phyloP scores from a whole-genome alignment of 768 basidiomycete species.

The Amyloporia xantha region DNA sequence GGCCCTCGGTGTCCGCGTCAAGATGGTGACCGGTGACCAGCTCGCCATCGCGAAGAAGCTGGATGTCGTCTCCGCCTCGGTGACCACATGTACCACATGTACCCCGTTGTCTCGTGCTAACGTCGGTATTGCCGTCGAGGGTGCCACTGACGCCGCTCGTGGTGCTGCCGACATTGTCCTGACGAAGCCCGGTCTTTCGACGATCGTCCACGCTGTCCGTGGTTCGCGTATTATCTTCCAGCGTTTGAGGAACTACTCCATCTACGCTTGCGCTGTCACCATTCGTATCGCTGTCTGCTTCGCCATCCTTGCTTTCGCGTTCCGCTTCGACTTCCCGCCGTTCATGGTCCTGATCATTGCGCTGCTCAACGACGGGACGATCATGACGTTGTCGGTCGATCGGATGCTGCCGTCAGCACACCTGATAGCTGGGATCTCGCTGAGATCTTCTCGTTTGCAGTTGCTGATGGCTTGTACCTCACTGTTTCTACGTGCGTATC shows the following conservation, averaged over 20 bases:
- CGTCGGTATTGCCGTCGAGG: too few species aligned
- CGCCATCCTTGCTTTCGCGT: too few species aligned
- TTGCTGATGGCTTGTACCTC: constrained; percentile 93
- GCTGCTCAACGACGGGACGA: too few species aligned
- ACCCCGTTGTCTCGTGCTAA: constrained; percentile 99
- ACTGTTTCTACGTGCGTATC: constrained; percentile 78
- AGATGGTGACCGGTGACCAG: too few species aligned
- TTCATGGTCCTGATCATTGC: constrained; percentile 99
- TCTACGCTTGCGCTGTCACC: too few species aligned
- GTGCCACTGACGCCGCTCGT: too few species aligned
- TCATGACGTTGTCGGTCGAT: too few species aligned
- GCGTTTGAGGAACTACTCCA: constrained; percentile 99
- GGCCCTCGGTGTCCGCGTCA: constrained; percentile 89
- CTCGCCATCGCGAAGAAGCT: constrained; percentile 99
- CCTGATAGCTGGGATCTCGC: constrained; percentile 97
- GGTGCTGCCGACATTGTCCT: too few species aligned
- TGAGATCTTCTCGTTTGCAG: constrained; percentile 91
- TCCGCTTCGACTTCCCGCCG: too few species aligned
- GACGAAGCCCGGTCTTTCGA: too few species aligned
- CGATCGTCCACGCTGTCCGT: constrained; percentile 95
- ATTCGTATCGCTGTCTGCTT: too few species aligned
- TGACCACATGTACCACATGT: constrained; percentile 99
- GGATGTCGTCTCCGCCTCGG: too few species aligned
- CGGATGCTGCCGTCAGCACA: constrained; percentile 95
- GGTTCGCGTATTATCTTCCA: constrained; percentile 99